A percentile compares a stretch with the other conserved stretches of the same genome.
phyloP scores from a whole-genome alignment of 495 filamentous ascomycete genomes.

The Schizothecium vesticola region DNA sequence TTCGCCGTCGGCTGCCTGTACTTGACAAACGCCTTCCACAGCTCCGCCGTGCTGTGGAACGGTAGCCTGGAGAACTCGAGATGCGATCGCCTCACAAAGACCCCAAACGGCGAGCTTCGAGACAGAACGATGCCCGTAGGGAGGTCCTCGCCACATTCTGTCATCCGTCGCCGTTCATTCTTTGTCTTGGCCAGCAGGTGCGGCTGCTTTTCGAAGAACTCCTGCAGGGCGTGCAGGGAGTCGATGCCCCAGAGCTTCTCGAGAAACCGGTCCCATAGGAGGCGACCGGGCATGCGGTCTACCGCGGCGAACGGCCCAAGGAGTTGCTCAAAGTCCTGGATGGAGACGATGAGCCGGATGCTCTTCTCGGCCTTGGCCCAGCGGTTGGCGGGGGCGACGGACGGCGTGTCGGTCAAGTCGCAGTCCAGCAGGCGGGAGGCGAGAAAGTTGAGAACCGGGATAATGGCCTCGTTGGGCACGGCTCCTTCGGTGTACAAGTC shows the following conservation, averaged over 20 bases:
- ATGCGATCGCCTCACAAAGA: constrained; percentile 70
- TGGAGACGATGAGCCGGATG: constrained; percentile 51
- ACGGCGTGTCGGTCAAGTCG: constrained; percentile 16
- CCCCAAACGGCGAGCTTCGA: constrained; percentile 73
- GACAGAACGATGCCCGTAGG: constrained; percentile 48
- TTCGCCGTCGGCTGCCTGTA: constrained; percentile 71
- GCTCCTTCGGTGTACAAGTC: constrained; percentile 70
- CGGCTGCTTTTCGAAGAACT: constrained; percentile 59
- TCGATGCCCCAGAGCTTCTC: constrained; percentile 81
- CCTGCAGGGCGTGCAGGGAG: constrained; percentile 68
- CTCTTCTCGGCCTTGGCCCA: constrained; percentile 39
- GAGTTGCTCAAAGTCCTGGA: constrained; percentile 62
- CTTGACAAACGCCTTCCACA: constrained; percentile 75
- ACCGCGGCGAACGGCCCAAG: constrained; percentile 49
- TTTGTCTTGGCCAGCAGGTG: constrained; percentile 56
- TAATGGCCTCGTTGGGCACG: constrained; percentile 67
- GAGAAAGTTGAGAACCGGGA: constrained; percentile 85
- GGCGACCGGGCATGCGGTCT: constrained; percentile 69
- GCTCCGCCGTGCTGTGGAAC: constrained; percentile 65
- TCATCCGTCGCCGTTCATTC: constrained; percentile 48
- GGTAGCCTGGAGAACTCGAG: constrained; percentile 76
- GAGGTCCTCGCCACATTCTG: constrained; percentile 19
- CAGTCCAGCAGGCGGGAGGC: constrained; percentile 62
- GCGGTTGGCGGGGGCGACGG: constrained; percentile 17
- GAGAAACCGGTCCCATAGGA: constrained; percentile 78